Conservation (phyloP, 768 basidiomycete genomes). For the Lentinula sp. region DNA sequence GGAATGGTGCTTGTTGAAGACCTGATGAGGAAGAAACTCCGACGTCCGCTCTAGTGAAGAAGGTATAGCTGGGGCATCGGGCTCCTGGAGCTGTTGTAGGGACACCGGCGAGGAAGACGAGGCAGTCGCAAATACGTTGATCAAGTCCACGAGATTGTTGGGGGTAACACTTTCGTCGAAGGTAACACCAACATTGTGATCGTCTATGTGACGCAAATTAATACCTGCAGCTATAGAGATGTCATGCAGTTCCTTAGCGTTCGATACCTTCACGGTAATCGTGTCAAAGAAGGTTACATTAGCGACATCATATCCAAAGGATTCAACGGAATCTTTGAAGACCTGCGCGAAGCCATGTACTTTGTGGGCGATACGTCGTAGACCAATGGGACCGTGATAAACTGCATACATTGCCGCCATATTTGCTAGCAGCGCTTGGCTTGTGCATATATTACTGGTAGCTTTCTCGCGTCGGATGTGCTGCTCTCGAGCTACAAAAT, state of each 20-base stretch:
- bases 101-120: slow-evolving; percentile 43
- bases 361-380: slow-evolving; percentile 79
- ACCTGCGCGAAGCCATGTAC: slow-evolving; percentile 86
- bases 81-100: slow-evolving; percentile 41
- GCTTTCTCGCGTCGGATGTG: slow-evolving; percentile 98
- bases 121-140: slow-evolving; percentile 76
- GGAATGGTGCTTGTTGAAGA: slow-evolving; percentile 96
- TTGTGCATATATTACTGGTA: slow-evolving; percentile 97
- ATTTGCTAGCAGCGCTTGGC: slow-evolving; percentile 95
- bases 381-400: slow-evolving; percentile 89
- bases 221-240: slow-evolving; percentile 60
- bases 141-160: slow-evolving; percentile 66
- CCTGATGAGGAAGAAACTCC: slow-evolving; percentile 74
- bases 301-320: slow-evolving; percentile 66
- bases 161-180: slow-evolving; percentile 87
- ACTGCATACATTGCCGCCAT: slow-evolving; percentile 99
- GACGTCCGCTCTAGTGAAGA: slow-evolving; percentile 52
- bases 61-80: slow-evolving; percentile 45
- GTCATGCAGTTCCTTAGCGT: slow-evolving; percentile 60
- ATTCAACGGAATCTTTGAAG: slow-evolving; percentile 59
- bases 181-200: slow-evolving; percentile 75
- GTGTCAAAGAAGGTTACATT: slow-evolving; percentile 91
- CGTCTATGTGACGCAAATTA: slow-evolving; percentile 79
- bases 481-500: slow-evolving; percentile 76
- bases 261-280: slow-evolving; percentile 67